Conservation (phyloP, 495 filamentous ascomycete genomes). For the Podospora comata region DNA sequence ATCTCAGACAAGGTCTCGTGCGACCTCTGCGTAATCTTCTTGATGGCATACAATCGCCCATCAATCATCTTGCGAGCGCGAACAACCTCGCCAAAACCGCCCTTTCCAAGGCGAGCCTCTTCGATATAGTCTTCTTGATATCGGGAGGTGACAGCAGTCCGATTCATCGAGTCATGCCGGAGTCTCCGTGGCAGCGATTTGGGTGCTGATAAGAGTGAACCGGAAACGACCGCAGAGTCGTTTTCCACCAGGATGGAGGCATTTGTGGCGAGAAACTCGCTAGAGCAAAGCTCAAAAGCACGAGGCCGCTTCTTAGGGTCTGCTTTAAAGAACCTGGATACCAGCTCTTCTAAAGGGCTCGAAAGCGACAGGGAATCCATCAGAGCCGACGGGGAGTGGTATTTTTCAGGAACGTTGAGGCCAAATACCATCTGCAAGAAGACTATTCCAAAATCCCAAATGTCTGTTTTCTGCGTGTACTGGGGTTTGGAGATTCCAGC, state of each 20-base stretch:
- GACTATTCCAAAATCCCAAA: slow-evolving; percentile 90
- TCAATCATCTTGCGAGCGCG: slow-evolving; percentile 92
- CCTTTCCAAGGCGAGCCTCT: slow-evolving; percentile 81
- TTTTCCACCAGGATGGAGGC: slow-evolving; percentile 52
- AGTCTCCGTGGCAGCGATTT: slow-evolving; percentile 38
- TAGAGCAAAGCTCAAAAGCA: slow-evolving; percentile 85
- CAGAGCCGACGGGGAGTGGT: slow-evolving; percentile 71
- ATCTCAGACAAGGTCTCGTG: slow-evolving; percentile 77
- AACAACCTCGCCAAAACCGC: slow-evolving; percentile 96
- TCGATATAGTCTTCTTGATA: slow-evolving; percentile 89
- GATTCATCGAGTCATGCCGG: slow-evolving; percentile 51
- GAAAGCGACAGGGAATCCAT: slow-evolving; percentile 62
- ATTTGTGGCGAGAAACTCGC: slow-evolving; percentile 73
- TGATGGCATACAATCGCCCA: slow-evolving; percentile 89
- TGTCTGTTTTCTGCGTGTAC: slow-evolving; percentile 76
- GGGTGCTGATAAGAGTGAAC: slow-evolving; percentile 40
- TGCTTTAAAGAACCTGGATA: slow-evolving; percentile 75
- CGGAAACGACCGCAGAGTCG: slow-evolving; percentile 30
- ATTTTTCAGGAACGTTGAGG: slow-evolving; percentile 66
- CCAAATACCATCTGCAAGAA: slow-evolving; percentile 95
- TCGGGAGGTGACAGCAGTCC: slow-evolving; percentile 54
- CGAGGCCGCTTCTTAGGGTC: slow-evolving; percentile 81
- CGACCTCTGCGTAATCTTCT: slow-evolving; percentile 86
- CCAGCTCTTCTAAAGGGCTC: slow-evolving; percentile 69
- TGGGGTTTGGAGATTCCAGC: slow-evolving; percentile 56